Evolutionary conservation across 2,329 filamentous ascomycete species (phyloP), one percentile per base, ranked within the genome.

Genomic region (Claviceps sp.): DNA sequence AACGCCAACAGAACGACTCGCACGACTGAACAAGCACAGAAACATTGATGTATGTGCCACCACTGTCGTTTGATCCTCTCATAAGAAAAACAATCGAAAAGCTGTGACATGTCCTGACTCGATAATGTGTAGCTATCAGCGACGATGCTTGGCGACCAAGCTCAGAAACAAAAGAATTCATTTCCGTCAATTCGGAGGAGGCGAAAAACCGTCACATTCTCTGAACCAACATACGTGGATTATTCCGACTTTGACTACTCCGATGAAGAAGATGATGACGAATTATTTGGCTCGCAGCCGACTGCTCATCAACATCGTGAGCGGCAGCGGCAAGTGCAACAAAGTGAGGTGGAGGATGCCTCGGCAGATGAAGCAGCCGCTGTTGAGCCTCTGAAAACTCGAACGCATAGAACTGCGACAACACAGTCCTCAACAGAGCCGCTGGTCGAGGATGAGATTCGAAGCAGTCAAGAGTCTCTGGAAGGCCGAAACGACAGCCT

Each of bases 1-100:
- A 67, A 98, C 93, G 8, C 93, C 93, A 2, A 96, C 91, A 16
- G 93, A 98, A 73, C 80, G 93, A 64, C 71, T 98, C 55, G 93
- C 93, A 45, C 82, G 93, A 57, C 71, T 97, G 57, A 98, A 98
- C 69, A 98, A 98, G 70, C 93, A 98, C 69, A 82, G 93, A 63
- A 98, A 98, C 64, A 90, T 97, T 60, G 93, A 98, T 72, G 89
- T 95, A 79, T 57, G 87, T 34, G 29, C 29, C 29, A 34, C 29
- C 29, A 11, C 9, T 34, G 29, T 9, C 4, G 29, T 34, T 34
- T 11, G 29, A 34, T 34, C 1, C 1, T 34, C 29, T 34, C 29
- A 17, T n/a, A 45, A 34, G 2, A 20, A 45, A 17, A 17, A 45
- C 3, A 26, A 2, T 9, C 6, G n/a, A 20, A 23, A 17, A 40